These are phyloP conservation scores for Macrophomina tecta DNA, from an alignment of 2,329 filamentous ascomycete genomes.

Conservation along the genomic window DNA sequence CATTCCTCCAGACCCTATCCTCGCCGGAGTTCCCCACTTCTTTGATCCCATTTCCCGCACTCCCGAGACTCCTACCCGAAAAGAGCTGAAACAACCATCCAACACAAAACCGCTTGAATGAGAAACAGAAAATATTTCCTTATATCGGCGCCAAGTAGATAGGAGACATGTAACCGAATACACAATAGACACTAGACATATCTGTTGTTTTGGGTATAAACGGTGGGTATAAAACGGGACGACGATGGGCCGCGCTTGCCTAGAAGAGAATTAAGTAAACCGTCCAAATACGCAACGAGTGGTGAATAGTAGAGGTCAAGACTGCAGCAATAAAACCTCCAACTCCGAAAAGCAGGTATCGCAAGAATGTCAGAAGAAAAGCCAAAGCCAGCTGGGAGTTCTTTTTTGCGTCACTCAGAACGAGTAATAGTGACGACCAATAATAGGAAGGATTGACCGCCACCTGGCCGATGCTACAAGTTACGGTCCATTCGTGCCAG, in stretches of 20 bases:
- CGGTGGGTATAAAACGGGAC: conserved; percentile 14
- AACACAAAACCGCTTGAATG: no score
- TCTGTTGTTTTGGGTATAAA: conserved; percentile 14
- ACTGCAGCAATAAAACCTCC: neutral
- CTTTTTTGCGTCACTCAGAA: neutral
- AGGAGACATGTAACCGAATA: neutral
- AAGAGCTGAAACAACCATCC: no score
- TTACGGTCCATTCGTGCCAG: neutral
- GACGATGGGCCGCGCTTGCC: neutral
- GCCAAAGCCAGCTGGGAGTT: neutral
- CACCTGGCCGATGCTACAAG: neutral
- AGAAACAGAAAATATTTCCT: neutral
- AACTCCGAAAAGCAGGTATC: neutral
- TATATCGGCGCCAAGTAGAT: neutral
- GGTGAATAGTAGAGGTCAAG: neutral
- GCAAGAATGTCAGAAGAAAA: neutral
- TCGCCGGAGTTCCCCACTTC: no score
- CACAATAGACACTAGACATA: conserved; percentile 5
- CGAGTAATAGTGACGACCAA: neutral
- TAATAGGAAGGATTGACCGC: neutral
- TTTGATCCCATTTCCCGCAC: no score
- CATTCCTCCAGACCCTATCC: no score
- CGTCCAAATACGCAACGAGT: neutral
- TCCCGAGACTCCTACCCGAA: no score
- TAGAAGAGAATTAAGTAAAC: conserved; percentile 3